Conservation (phyloP, 1,284 basidiomycete species). For the Leccinum huronense region DNA sequence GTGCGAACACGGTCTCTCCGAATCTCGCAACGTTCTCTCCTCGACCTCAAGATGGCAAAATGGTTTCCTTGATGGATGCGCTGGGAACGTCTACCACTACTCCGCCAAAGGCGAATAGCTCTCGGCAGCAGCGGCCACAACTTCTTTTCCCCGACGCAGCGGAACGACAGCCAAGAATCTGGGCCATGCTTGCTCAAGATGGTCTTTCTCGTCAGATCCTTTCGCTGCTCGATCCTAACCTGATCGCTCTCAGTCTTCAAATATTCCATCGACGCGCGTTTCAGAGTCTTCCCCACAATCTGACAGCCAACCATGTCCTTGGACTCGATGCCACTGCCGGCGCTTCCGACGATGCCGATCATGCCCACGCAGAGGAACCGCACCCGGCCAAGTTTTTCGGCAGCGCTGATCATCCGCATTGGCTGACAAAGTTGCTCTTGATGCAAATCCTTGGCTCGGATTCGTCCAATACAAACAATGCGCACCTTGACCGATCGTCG, state of each 20-base stretch:
- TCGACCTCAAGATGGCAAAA: slow-evolving; percentile 47
- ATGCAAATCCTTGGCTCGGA: slow-evolving; percentile 66
- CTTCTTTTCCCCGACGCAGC: slow-evolving; percentile 21
- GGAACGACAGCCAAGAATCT: slow-evolving; percentile 33
- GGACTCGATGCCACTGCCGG: slow-evolving; percentile 23
- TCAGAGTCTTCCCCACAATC: slow-evolving; percentile 46
- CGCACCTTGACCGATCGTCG: slow-evolving; percentile 48
- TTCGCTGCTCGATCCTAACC: slow-evolving; percentile 52
- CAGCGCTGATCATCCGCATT: slow-evolving; percentile 68
- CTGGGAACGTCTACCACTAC: slow-evolving; percentile 33
- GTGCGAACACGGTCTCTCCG: slow-evolving; percentile 33
- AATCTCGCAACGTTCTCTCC: slow-evolving; percentile 62
- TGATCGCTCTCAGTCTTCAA: slow-evolving; percentile 59
- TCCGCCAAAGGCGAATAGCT: slow-evolving; percentile 19
- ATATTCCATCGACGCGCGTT: slow-evolving; percentile 56
- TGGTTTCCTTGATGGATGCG: slow-evolving; percentile 48
- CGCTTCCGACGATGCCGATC: slow-evolving; percentile 15
- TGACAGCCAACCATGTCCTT: slow-evolving; percentile 50
- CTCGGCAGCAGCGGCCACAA: slow-evolving; percentile 28
- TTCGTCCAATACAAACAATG: slow-evolving; percentile 31
- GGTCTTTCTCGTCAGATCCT: slow-evolving; percentile 71
- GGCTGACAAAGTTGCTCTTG: slow-evolving; percentile 71
- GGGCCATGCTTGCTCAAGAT: slow-evolving; percentile 54
- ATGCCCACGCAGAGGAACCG: slow-evolving; percentile 8
- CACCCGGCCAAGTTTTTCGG: slow-evolving; percentile 54